Percentiles rank a stretch among this genome's conserved stretches.
Conservation (phyloP, 2,329 filamentous ascomycete genomes). For the Diaporthe sp. region DNA sequence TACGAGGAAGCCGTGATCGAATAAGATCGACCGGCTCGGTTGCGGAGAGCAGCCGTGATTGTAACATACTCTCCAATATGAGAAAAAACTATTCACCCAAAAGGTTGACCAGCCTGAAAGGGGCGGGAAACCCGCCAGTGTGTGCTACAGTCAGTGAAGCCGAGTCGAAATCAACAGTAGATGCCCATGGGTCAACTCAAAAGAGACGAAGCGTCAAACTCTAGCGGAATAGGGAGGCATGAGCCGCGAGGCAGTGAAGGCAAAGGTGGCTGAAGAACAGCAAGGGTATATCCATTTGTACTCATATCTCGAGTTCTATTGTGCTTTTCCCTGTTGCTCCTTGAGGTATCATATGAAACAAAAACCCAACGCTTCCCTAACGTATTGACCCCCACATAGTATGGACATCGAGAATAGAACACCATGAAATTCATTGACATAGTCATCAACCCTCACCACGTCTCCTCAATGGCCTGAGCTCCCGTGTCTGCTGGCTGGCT, state of each 20-base stretch:
- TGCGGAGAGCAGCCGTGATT: slow-evolving; percentile 4
- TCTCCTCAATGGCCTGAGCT: slow-evolving; percentile 18
- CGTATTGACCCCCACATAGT: slow-evolving; percentile 9
- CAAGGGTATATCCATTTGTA: slow-evolving; percentile 34
- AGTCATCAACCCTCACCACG: slow-evolving; percentile 17
- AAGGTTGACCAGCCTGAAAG: background rate
- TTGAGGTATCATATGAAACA: slow-evolving; percentile 39
- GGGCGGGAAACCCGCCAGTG: background rate
- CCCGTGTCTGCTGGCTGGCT: background rate
- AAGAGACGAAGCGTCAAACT: background rate
- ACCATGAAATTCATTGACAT: background rate
- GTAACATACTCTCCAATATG: slow-evolving; percentile 8
- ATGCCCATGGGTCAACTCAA: background rate
- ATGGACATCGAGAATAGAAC: slow-evolving; percentile 31
- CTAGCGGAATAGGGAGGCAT: background rate
- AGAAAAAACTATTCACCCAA: background rate
- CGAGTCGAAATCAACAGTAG: background rate
- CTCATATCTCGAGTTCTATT: slow-evolving; percentile 12
- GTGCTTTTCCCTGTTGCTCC: slow-evolving; percentile 28
- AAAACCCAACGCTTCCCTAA: slow-evolving; percentile 35
- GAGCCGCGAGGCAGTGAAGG: too few relatives aligned
- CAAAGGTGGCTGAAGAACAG: background rate
- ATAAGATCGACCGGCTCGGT: background rate
- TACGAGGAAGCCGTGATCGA: background rate
- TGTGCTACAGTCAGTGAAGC: too few relatives aligned